Percentiles rank a stretch among this genome's conserved stretches.
These are phyloP conservation scores for Fusarium sacchari DNA, from an alignment of 2,329 filamentous ascomycete species.

Conservation along the genomic window DNA sequence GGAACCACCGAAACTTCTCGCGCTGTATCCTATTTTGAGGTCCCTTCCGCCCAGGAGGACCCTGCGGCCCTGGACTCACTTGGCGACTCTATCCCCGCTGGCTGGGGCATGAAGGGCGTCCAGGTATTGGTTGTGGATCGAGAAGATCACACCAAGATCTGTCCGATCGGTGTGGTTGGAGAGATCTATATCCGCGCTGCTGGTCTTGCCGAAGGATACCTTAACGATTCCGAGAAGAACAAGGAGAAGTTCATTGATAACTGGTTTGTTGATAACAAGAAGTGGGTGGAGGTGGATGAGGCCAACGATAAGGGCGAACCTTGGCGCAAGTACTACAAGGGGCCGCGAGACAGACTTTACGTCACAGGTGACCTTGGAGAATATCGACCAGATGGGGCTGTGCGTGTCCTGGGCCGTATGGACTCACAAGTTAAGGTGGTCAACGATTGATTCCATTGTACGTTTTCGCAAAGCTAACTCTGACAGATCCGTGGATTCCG, in stretches of 20 bases:
- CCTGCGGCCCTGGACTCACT: slow-evolving; percentile 59
- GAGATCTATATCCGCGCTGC: slow-evolving; percentile 86
- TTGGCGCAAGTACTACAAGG: slow-evolving; percentile 66
- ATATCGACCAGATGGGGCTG: slow-evolving; percentile 30
- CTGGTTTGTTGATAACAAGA: slow-evolving; percentile 83
- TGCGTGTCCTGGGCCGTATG: not conserved
- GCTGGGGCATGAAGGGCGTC: slow-evolving; percentile 87
- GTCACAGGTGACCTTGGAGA: slow-evolving; percentile 84
- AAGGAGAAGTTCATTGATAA: slow-evolving; percentile 82
- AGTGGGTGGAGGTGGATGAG: slow-evolving; percentile 65
- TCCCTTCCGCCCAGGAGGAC: slow-evolving; percentile 68
- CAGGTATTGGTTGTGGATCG: slow-evolving; percentile 87
- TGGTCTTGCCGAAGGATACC: slow-evolving; percentile 85
- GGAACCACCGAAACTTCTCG: slow-evolving; percentile 55
- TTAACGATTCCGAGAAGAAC: slow-evolving; percentile 68
- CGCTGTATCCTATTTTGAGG: slow-evolving; percentile 84
- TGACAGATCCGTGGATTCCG: slow-evolving; percentile 87
- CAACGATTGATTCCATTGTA: not conserved
- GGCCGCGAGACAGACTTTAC: slow-evolving; percentile 87
- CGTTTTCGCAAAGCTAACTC: not conserved
- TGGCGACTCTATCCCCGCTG: slow-evolving; percentile 80
- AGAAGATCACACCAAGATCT: slow-evolving; percentile 72
- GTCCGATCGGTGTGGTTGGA: slow-evolving; percentile 82
- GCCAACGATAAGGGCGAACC: slow-evolving; percentile 71
- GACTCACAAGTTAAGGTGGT: not conserved